Conservation (phyloP, 164 flowering plant species). For the Hamamelis virginiana region DNA sequence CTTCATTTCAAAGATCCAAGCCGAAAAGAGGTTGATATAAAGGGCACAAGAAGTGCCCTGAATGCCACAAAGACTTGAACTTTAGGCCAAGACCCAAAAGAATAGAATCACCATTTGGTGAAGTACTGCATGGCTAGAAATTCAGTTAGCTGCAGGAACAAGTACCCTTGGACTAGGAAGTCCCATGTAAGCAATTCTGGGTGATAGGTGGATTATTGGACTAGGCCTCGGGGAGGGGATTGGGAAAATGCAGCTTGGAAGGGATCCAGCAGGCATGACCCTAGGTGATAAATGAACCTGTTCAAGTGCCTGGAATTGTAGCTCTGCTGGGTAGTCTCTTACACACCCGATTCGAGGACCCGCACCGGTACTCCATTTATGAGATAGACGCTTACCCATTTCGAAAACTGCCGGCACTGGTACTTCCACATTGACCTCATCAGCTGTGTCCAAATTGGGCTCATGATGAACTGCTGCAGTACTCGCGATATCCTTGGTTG, state of each 20-base stretch:
- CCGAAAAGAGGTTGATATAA: too few relatives aligned
- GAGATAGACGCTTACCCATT: conserved; percentile 10
- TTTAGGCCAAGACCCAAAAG: not conserved
- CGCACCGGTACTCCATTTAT: conserved; percentile 38
- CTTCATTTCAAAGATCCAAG: too few relatives aligned
- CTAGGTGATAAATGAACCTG: conserved; percentile 32
- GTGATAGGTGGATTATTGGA: conserved; percentile 25
- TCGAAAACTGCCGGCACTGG: not conserved
- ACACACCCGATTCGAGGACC: conserved; percentile 40
- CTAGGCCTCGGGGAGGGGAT: conserved; percentile 38
- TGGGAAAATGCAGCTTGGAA: conserved; percentile 1
- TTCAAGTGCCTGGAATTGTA: conserved; percentile 30
- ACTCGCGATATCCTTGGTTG: too few relatives aligned
- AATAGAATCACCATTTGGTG: not conserved
- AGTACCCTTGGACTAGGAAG: conserved; percentile 16
- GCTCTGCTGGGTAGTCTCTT: conserved; percentile 29
- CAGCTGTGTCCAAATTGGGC: not conserved
- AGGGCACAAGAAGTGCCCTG: too few relatives aligned
- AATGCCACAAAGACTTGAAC: too few relatives aligned
- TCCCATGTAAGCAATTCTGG: conserved; percentile 18
- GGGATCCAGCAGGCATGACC: not conserved
- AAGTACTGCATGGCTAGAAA: not conserved
- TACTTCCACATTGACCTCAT: too few relatives aligned
- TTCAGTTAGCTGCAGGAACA: not conserved
- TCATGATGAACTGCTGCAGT: too few relatives aligned